Conservation (phyloP, 2,329 filamentous ascomycete genomes). For the Penicillium rolfsii region DNA sequence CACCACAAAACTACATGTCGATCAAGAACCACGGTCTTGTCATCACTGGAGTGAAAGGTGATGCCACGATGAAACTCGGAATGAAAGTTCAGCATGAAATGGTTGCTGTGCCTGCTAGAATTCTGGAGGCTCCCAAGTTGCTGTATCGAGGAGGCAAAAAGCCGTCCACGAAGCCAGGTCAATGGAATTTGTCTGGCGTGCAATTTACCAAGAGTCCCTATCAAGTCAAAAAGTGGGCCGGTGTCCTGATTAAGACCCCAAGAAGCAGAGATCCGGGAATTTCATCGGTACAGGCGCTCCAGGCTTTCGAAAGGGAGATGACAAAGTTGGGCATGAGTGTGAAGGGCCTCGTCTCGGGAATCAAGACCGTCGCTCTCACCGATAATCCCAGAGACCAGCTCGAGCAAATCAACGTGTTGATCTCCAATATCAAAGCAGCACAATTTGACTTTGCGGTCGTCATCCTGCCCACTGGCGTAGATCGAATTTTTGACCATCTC, state of each 20-base stretch:
- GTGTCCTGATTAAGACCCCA: constrained; percentile 4
- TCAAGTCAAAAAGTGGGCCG: constrained; percentile 7
- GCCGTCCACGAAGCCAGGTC: neutral
- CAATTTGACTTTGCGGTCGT: constrained; percentile 13
- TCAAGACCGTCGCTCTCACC: neutral
- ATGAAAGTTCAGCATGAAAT: constrained; percentile 16
- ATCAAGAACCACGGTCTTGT: constrained; percentile 47
- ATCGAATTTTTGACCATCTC: constrained; percentile 63
- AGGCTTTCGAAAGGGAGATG: neutral
- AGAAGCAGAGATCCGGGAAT: too few species aligned
- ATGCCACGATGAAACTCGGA: neutral
- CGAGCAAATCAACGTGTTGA: neutral
- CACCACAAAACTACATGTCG: constrained; percentile 66
- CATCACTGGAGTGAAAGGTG: constrained; percentile 16
- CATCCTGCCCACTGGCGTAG: constrained; percentile 56
- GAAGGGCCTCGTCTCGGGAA: neutral
- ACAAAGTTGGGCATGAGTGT: neutral
- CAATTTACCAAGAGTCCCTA: too few species aligned
- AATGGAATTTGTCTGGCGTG: constrained; percentile 22
- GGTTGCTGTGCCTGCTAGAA: constrained; percentile 21
- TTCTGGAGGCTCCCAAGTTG: constrained; percentile 20
- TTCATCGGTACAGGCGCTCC: neutral
- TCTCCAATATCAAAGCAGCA: neutral
- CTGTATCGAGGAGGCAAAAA: too few species aligned
- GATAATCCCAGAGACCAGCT: neutral